Evolutionary conservation across 2,329 filamentous ascomycete genomes (phyloP).

Genomic region (Byssochlamys sp.): DNA sequence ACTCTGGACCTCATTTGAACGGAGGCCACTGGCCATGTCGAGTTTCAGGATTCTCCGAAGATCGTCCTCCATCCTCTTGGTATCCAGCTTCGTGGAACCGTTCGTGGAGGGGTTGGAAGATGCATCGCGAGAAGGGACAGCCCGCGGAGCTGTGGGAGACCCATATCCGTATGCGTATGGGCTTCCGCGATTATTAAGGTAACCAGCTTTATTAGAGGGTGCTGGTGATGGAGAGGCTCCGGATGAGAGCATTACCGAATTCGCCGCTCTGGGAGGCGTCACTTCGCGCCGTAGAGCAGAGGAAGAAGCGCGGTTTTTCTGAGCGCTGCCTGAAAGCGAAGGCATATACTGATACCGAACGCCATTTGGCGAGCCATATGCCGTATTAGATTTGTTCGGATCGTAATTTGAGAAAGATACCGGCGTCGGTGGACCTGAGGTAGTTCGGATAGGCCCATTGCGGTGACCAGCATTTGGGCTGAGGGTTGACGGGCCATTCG

Average conservation of each 20-base stretch:
- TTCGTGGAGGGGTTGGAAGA: slow-evolving; percentile 15
- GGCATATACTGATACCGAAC: slow-evolving; percentile 15
- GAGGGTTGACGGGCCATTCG: slow-evolving; percentile 9
- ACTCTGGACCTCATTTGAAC: slow-evolving; percentile 23
- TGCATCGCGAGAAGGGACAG: slow-evolving; percentile 13
- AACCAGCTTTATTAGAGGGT: slow-evolving; percentile 14
- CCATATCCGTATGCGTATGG: slow-evolving; percentile 12
- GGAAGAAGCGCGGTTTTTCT: slow-evolving; percentile 17
- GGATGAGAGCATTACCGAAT: slow-evolving; percentile 8
- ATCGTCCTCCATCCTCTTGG: slow-evolving; percentile 40
- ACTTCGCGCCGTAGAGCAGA: slow-evolving; percentile 25
- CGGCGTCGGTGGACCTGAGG: slow-evolving; percentile 25
- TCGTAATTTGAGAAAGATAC: slow-evolving; percentile 10
- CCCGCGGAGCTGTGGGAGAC: slow-evolving; percentile 15
- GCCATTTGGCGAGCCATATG: slow-evolving; percentile 7
- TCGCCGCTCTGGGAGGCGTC: slow-evolving; percentile 10
- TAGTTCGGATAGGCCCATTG: slow-evolving; percentile 22
- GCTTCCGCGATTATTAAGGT: slow-evolving; percentile 6
- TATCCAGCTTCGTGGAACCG: slow-evolving; percentile 22
- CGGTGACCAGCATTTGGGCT: slow-evolving; percentile 19
- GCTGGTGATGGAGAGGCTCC: slow-evolving; percentile 12
- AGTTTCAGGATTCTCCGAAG: slow-evolving; percentile 40
- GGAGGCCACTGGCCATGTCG: slow-evolving; percentile 21
- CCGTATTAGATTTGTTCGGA: slow-evolving; percentile 8
- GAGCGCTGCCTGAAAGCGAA: slow-evolving; percentile 11